Conservation (phyloP, 176 grass and related monocot species). For the Paspalum vaginatum region DNA sequence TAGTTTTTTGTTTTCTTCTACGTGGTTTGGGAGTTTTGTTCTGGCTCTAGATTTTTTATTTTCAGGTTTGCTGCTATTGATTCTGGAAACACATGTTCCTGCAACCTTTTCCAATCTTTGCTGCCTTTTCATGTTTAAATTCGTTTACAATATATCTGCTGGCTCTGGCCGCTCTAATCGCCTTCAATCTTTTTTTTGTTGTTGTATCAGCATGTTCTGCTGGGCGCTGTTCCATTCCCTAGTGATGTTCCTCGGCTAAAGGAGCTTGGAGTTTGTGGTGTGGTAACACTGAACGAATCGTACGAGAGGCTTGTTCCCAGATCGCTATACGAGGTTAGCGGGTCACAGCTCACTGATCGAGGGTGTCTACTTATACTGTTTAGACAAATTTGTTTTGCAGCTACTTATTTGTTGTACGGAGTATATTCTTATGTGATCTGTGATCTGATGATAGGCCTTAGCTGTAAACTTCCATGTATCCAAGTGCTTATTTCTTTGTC, state of each 20-base stretch:
- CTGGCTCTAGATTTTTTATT: background rate
- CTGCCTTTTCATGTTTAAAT: background rate
- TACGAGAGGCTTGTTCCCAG: constrained; percentile 89
- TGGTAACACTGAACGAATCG: constrained; percentile 91
- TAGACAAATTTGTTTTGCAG: background rate
- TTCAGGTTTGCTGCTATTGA: background rate
- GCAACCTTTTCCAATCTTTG: background rate
- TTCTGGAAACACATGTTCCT: background rate
- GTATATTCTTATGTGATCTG: background rate
- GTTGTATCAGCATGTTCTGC: constrained; percentile 71
- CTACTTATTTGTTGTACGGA: background rate
- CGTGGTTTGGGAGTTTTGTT: background rate
- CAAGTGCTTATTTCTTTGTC: background rate
- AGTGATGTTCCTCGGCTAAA: constrained; percentile 76
- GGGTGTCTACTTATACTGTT: background rate
- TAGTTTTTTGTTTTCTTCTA: background rate
- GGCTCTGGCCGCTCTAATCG: constrained; percentile 19
- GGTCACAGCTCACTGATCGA: background rate
- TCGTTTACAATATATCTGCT: background rate
- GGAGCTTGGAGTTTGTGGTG: constrained; percentile 82
- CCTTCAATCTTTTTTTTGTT: background rate
- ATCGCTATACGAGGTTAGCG: constrained; percentile 70
- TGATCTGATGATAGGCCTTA: background rate
- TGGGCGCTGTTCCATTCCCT: constrained; percentile 92
- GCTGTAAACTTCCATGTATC: background rate